Percentiles rank a stretch among this genome's conserved stretches.
These are phyloP conservation scores for Coemansia sp. DNA, from an alignment of 192 early-diverging fungal genomes.

Conservation along the genomic window DNA sequence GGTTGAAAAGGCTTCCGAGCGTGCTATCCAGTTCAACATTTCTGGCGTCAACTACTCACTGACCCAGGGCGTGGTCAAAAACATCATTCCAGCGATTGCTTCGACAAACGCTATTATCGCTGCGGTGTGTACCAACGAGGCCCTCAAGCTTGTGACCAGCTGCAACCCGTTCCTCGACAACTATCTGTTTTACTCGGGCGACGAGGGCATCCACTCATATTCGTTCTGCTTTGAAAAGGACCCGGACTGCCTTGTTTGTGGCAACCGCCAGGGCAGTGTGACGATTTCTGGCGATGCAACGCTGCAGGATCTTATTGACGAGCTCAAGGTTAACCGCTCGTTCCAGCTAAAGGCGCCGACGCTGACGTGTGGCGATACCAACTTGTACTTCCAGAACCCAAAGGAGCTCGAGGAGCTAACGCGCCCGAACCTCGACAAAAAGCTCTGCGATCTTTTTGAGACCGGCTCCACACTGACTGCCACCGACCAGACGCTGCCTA, in stretches of 20 bases:
- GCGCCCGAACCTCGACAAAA: conserved; percentile 81
- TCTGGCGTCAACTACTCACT: conserved; percentile 85
- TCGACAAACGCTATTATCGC: conserved; percentile 84
- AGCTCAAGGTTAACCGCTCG: conserved; percentile 70
- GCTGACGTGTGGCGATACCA: conserved; percentile 58
- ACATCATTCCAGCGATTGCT: conserved; percentile 97
- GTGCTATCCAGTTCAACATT: conserved; percentile 85
- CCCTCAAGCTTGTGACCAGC: conserved; percentile 84
- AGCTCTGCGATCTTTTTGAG: conserved; percentile 61
- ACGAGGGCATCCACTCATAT: conserved; percentile 86
- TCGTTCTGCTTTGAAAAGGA: conserved; percentile 82
- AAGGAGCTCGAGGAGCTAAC: conserved; percentile 73
- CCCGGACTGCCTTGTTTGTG: conserved; percentile 91
- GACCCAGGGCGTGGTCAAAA: conserved; percentile 96
- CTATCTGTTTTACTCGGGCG: conserved; percentile 97
- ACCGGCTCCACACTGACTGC: conserved; percentile 74
- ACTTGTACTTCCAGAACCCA: conserved; percentile 89
- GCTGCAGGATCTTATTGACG: conserved; percentile 81
- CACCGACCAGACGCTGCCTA: conserved; percentile 67
- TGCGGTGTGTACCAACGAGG: conserved; percentile 92
- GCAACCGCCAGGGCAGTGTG: conserved; percentile 58
- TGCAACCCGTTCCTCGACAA: conserved; percentile 81
- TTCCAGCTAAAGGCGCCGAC: conserved; percentile 87
- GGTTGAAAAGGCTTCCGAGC: conserved; percentile 60
- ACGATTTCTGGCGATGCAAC: conserved; percentile 57